Evolutionary conservation across 306 rosid genomes (phyloP).

Genomic region (Crotalaria pallida): DNA sequence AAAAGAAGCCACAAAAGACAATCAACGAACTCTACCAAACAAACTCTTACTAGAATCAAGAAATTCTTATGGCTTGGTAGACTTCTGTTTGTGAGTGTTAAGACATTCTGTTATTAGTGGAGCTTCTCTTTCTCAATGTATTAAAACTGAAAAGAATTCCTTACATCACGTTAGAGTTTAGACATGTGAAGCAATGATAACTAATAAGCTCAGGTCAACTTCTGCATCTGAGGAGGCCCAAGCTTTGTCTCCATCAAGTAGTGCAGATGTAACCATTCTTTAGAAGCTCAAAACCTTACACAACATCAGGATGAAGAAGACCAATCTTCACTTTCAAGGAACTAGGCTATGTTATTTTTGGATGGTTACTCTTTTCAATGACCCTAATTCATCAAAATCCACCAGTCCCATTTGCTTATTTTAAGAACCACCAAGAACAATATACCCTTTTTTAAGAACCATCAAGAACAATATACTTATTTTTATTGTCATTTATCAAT

Average conservation of each 20-base stretch:
- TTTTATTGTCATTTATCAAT: background rate
- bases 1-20: too few relatives aligned
- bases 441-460: too few relatives aligned
- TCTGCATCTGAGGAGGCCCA: background rate
- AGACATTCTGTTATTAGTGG: too few relatives aligned
- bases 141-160: background rate
- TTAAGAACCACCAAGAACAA: background rate
- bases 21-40: too few relatives aligned
- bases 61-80: too few relatives aligned
- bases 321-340: background rate
- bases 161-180: background rate
- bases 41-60: too few relatives aligned
- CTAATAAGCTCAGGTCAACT: background rate
- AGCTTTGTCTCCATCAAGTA: background rate
- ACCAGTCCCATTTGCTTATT: background rate
- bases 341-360: slow-evolving; percentile 21
- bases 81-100: too few relatives aligned
- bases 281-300: background rate
- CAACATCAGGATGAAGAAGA: background rate
- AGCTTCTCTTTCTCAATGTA: background rate
- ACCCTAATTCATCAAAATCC: background rate
- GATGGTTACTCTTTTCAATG: slow-evolving; percentile 43
- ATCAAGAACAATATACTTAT: background rate
- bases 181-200: background rate
- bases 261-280: background rate